These are phyloP conservation scores for Psidium guajava DNA, from an alignment of 345 rosid genomes.

Conservation along the genomic window DNA sequence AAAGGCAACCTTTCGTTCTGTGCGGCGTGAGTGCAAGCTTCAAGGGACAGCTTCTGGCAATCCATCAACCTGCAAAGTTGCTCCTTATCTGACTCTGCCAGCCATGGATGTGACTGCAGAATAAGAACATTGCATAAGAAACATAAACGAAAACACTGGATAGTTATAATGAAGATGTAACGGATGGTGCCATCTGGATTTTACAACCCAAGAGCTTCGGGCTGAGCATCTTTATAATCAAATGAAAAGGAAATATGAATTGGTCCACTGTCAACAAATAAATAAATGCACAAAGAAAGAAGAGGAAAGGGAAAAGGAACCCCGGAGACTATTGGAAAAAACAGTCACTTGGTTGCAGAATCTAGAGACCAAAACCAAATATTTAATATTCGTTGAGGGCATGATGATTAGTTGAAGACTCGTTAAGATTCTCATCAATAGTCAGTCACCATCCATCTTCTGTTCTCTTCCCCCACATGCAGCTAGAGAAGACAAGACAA, in stretches of 20 bases:
- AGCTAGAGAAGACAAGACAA: background rate
- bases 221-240: background rate
- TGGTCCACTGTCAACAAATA: background rate
- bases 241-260: background rate
- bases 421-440: background rate
- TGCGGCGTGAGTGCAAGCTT: slow-evolving; percentile 96
- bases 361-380: background rate
- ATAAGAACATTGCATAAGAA: background rate
- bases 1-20: slow-evolving; percentile 91
- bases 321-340: background rate
- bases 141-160: background rate
- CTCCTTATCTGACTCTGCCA: slow-evolving; percentile 75
- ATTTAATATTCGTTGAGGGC: background rate
- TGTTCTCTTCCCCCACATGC: background rate
- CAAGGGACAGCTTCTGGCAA: slow-evolving; percentile 92
- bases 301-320: background rate
- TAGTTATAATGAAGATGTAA: background rate
- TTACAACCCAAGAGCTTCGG: background rate
- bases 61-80: slow-evolving; percentile 83
- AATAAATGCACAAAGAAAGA: background rate
- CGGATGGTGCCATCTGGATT: background rate
- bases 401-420: background rate
- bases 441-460: background rate
- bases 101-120: slow-evolving; percentile 90
- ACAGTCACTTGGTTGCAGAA: background rate